Conservation (phyloP, 2,329 filamentous ascomycete genomes). For the Chaetomium sp. region DNA sequence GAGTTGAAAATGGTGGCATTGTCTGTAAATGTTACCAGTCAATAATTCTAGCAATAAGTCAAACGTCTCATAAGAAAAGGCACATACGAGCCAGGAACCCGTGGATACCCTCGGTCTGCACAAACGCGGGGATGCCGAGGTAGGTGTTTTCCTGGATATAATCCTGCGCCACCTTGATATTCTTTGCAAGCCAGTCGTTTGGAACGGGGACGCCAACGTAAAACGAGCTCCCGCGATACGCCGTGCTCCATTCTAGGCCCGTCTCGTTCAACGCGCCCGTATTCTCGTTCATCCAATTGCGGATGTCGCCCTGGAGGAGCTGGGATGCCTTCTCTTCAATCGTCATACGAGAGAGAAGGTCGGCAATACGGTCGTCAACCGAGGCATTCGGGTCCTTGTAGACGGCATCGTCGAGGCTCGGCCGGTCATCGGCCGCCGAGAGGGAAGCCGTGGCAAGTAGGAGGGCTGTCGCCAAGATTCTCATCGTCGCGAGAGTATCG, state of each 20-base stretch:
- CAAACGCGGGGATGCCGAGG: conserved; percentile 64
- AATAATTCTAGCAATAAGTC: not conserved
- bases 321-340: conserved; percentile 68
- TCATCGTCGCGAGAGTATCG: conserved; percentile 3
- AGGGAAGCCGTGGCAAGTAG: conserved; percentile 8
- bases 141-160: conserved; percentile 62
- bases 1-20: conserved; percentile 78
- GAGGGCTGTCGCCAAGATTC: not conserved
- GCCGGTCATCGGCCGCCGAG: conserved; percentile 8
- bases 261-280: conserved; percentile 60
- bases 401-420: conserved; percentile 25
- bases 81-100: conserved; percentile 54
- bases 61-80: not conserved
- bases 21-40: not conserved
- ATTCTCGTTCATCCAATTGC: conserved; percentile 66
- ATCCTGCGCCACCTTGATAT: conserved; percentile 60
- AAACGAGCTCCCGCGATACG: conserved; percentile 59
- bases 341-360: conserved; percentile 66
- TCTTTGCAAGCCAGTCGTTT: conserved; percentile 55
- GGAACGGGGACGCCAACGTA: conserved; percentile 59
- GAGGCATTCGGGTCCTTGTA: conserved; percentile 60
- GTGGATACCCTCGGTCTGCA: conserved; percentile 70
- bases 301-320: conserved; percentile 62
- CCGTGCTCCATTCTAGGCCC: conserved; percentile 61
- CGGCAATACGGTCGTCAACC: conserved; percentile 57